A percentile compares a stretch with the other conserved stretches of the same genome.
phyloP scores from a whole-genome alignment of 306 rosid species.

The Dryas drummondii region DNA sequence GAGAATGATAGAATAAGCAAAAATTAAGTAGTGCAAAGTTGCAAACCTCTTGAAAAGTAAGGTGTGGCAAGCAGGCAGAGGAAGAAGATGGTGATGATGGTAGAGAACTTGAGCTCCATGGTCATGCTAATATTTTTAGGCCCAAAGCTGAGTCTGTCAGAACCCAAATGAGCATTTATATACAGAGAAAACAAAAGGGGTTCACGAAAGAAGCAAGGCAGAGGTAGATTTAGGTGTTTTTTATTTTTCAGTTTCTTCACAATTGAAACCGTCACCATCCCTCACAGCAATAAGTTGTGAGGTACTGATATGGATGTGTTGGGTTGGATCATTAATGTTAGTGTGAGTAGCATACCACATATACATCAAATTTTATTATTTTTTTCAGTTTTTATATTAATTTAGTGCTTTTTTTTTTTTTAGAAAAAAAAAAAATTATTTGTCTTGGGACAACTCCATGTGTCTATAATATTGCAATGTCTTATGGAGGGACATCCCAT shows the following conservation, averaged over 20 bases:
- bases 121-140: slow-evolving; percentile 11
- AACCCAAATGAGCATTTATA: slow-evolving; percentile 19
- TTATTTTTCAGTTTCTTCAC: slow-evolving; percentile 24
- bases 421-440: not conserved
- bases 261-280: slow-evolving; percentile 49
- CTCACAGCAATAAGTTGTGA: slow-evolving; percentile 51
- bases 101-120: slow-evolving; percentile 57
- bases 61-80: slow-evolving; percentile 50
- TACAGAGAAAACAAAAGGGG: slow-evolving; percentile 9
- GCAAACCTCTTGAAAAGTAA: slow-evolving; percentile 43
- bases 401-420: not conserved
- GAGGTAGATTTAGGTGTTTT: slow-evolving; percentile 3
- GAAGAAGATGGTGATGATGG: slow-evolving; percentile 37
- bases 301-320: slow-evolving; percentile 45
- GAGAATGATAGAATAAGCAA: too few species aligned
- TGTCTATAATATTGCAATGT: slow-evolving; percentile 47
- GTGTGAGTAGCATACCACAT: slow-evolving; percentile 12
- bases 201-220: slow-evolving; percentile 30
- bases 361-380: not conserved
- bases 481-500: slow-evolving; percentile 35
- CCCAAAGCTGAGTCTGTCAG: slow-evolving; percentile 2
- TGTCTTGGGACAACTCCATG: slow-evolving; percentile 55
- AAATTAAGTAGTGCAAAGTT: not conserved
- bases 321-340: slow-evolving; percentile 55
- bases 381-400: not conserved